Evolutionary conservation across 2,329 filamentous ascomycete species (phyloP).

Genomic region (Gremmenia infestans): DNA sequence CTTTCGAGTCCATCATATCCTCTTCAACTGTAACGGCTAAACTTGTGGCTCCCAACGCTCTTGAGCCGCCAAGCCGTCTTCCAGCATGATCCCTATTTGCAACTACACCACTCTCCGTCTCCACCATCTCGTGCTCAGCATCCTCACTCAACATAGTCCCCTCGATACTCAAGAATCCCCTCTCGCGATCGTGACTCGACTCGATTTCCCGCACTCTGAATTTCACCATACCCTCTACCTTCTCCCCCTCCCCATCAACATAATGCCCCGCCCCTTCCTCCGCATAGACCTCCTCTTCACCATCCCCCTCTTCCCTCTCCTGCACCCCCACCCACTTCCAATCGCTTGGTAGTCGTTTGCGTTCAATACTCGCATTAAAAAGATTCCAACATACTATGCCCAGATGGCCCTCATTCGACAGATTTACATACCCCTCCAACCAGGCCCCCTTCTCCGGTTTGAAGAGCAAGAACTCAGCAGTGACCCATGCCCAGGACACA

Average conservation of each 20-base stretch:
- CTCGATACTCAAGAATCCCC: conserved; percentile 78
- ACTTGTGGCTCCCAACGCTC: conserved; percentile 28
- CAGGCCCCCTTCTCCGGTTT: conserved; percentile 66
- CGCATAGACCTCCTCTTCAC: conserved; percentile 37
- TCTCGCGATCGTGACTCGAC: conserved; percentile 66
- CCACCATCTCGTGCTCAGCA: conserved; percentile 57
- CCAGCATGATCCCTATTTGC: conserved; percentile 39
- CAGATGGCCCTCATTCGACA: conserved; percentile 84
- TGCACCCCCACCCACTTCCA: conserved; percentile 72
- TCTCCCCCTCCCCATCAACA: conserved; percentile 64
- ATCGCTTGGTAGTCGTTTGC: conserved; percentile 64
- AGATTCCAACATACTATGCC: conserved; percentile 85
- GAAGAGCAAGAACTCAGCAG: conserved; percentile 80
- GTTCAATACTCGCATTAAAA: conserved; percentile 85
- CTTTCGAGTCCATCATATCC: conserved; percentile 16
- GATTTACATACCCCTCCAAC: conserved; percentile 76
- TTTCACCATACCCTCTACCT: conserved; percentile 63
- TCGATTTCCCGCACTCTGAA: conserved; percentile 86
- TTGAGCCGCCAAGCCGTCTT: conserved; percentile 26
- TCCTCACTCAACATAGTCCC: conserved; percentile 74
- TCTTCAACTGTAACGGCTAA: conserved; percentile 26
- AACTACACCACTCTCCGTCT: conserved; percentile 44
- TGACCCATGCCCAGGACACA: conserved; percentile 82
- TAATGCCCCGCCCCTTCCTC: conserved; percentile 66
- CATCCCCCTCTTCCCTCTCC: conserved; percentile 30